Evolutionary conservation across 1,284 basidiomycete genomes (phyloP), one percentile per base, ranked within the genome.

Genomic region (Cryptococcus hybrid): DNA sequence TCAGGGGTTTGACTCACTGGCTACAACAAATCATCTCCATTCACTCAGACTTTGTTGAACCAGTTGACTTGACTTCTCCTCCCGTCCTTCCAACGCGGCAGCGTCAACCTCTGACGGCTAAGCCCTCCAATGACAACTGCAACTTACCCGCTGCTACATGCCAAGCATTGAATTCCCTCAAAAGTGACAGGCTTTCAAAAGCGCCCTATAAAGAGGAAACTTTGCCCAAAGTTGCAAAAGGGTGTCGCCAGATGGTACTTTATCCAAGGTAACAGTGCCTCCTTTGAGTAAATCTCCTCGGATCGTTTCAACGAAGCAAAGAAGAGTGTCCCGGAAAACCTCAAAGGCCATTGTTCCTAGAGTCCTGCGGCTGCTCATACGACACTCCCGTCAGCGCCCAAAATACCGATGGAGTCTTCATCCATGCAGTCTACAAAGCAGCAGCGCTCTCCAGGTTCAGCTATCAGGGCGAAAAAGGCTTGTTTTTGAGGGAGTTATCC

Each of bases 21-120:
- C 24, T n/a, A 34, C 49, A 73, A 67, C 64, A 68, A 56, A 67
- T 76, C 62, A 73, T 74, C 52, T 60, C 71, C 1, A 56, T 76
- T 11, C 71, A 69, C 49, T 42, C 52, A 15, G 73, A 76, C 55
- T 45, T 68, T 35, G 44, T 8, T 46, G 36, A 30, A 46, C 34
- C 56, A 35, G 45, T 15, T 24, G 51, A 9, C 15, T 15, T 47
- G 38, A 46, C 44, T 42, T 42, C 46, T 55, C 43, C 38, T 45
- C 18, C 52, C 56, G 7, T 54, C 51, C 64, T 43, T 15, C 40
- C 51, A 4, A 43, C 47, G 24, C 18, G 18, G 18, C 53, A 55
- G 42, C 61, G 69, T 47, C 62, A 60, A 9, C 65, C 65, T 0
- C 56, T 73, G 3, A 49, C 51, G 39, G 48, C 59, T 30, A 73